Base-by-base conservation (phyloP, 331 rosid species). In the Arachis monticola region DNA sequence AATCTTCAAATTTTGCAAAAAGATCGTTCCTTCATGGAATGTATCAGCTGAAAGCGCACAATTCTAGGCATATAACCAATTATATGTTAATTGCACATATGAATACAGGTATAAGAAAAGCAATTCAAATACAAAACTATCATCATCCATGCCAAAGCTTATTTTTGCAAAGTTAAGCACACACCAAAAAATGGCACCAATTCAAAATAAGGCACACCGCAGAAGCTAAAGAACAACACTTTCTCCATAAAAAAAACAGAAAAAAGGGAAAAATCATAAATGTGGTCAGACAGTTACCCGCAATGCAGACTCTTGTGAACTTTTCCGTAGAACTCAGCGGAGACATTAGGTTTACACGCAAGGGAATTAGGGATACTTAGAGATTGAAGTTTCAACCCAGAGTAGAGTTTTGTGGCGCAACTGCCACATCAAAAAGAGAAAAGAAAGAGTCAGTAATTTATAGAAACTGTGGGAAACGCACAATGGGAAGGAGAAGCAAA, bases 321-420 rank as follows among this genome's bases (percentile, higher is more conserved):
- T 76, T 87, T 88, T n/a, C 84, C 85, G 48, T 79, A 94, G 85
- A 94, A 90, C 65, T 86, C 90, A 74, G 85, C 92, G 8, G 89
- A 86, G 67, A 83, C 65, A 78, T 83, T 90, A 60, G 93, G 87
- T 78, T 73, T 88, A 17, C 78, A 81, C n/a, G 85, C 88, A 66
- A 75, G 30, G 35, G 63, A 70, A 70, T 63, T 32, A 76, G 31
- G 52, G 77, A 30, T 32, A 88, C 97, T 64, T 45, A 82, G 35
- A 81, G 92, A 82, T 86, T 91, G 97, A 77, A 79, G 93, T 83
- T 86, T 94, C 72, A 94, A 66, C 55, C 97, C 97, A 2, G 97
- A 83, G 83, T 85, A 88, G 74, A 88, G 82, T 79, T 87, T 94
- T 22, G 91, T 78, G 14, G 80, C 67, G 65, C 72, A 70, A 75